Evolutionary conservation across 2,329 filamentous ascomycete genomes (phyloP).

Genomic region (Fusarium sp.): DNA sequence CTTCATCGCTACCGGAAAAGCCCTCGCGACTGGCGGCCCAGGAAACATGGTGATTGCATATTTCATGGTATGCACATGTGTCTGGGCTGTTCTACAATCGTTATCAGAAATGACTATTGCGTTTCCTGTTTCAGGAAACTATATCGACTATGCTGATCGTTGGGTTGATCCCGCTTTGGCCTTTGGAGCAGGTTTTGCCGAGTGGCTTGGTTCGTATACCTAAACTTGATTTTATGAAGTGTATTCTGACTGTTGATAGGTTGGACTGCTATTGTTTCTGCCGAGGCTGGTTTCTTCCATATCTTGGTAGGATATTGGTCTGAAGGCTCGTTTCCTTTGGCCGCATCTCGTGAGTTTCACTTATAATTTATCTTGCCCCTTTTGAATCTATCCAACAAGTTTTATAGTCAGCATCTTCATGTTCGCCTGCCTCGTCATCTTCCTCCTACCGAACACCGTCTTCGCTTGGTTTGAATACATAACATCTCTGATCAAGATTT

Average conservation of each 20-base stretch:
- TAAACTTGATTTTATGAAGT: neutral
- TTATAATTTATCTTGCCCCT: neutral
- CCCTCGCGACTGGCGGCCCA: conserved; percentile 31
- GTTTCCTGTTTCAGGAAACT: conserved; percentile 35
- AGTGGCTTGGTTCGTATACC: conserved; percentile 30
- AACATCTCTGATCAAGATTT: conserved; percentile 32
- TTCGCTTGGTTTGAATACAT: conserved; percentile 39
- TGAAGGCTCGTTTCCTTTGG: conserved; percentile 18
- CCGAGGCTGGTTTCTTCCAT: conserved; percentile 31
- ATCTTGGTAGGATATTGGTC: conserved; percentile 29
- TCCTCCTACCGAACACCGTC: conserved; percentile 24
- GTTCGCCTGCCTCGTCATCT: conserved; percentile 22
- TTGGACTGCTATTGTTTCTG: conserved; percentile 33
- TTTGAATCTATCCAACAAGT: neutral
- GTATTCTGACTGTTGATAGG: neutral
- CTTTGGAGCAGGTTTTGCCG: conserved; percentile 38
- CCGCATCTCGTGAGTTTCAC: conserved; percentile 6
- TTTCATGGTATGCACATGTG: conserved; percentile 28
- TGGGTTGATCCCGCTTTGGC: conserved; percentile 39
- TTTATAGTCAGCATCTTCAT: conserved; percentile 19
- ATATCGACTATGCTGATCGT: conserved; percentile 35
- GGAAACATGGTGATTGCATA: conserved; percentile 40
- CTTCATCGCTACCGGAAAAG: conserved; percentile 35
- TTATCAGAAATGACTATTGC: conserved; percentile 37
- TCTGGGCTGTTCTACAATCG: conserved; percentile 36